These are phyloP conservation scores for Dactylella cylindrospora DNA, from an alignment of 2,329 filamentous ascomycete genomes.

Conservation along the genomic window DNA sequence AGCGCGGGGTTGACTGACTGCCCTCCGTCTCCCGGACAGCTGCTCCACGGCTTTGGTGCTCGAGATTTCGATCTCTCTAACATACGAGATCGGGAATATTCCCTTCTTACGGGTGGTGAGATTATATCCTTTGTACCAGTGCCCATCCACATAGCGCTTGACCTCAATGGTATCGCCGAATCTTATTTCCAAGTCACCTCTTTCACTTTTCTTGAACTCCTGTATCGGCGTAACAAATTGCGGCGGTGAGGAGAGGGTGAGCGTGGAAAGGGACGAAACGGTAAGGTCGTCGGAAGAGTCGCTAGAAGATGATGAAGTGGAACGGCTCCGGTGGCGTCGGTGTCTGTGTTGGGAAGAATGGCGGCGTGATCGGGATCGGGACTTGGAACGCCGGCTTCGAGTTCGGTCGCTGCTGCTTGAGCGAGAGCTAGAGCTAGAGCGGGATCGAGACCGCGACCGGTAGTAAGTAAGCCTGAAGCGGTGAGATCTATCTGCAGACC, in stretches of 20 bases:
- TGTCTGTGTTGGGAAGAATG: conserved; percentile 9
- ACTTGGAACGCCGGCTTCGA: conserved; percentile 24
- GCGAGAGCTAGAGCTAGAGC: conserved; percentile 23
- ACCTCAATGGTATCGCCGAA: conserved; percentile 38
- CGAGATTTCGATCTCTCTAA: conserved; percentile 35
- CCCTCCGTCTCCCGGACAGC: conserved; percentile 16
- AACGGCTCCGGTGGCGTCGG: conserved; percentile 17
- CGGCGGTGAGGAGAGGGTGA: conserved; percentile 16
- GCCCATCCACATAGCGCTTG: conserved; percentile 32
- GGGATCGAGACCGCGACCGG: conserved; percentile 10
- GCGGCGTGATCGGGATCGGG: conserved; percentile 17
- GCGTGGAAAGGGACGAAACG: conserved; percentile 12
- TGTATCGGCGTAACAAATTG: conserved; percentile 30
- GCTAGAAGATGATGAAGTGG: conserved; percentile 1
- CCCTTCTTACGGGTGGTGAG: conserved; percentile 28
- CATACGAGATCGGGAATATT: conserved; percentile 35
- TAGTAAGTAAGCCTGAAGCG: conserved; percentile 3
- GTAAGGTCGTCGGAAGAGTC: conserved; percentile 13
- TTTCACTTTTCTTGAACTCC: conserved; percentile 30
- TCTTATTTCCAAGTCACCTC: conserved; percentile 22
- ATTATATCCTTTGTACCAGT: conserved; percentile 38
- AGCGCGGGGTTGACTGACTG: conserved; percentile 6
- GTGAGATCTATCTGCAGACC: neutral
- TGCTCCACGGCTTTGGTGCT: conserved; percentile 30
- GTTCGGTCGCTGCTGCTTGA: conserved; percentile 34